These are phyloP conservation scores for Stephanodiscus triporus DNA, from an alignment of 108 stramenopile species.

Conservation along the genomic window DNA sequence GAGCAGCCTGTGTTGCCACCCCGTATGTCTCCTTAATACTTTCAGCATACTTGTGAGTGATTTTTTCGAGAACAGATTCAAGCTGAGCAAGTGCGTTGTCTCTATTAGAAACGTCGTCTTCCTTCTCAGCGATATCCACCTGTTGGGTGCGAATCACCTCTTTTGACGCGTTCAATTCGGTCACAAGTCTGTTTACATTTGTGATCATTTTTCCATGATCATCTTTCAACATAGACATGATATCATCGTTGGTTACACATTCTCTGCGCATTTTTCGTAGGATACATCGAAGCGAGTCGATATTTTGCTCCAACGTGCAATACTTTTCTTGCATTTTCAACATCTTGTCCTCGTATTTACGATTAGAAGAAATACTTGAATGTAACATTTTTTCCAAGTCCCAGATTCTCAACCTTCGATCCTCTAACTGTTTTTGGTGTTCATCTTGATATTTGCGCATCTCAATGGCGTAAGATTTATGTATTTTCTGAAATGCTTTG, in stretches of 20 bases:
- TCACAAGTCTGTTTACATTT: slow-evolving; percentile 21
- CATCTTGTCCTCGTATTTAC: slow-evolving; percentile 43
- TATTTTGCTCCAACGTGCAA: slow-evolving; percentile 15
- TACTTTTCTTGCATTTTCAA: slow-evolving; percentile 29
- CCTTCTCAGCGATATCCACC: slow-evolving; percentile 5
- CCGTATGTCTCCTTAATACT: slow-evolving; percentile 37
- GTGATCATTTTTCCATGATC: slow-evolving; percentile 13
- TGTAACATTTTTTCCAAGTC: slow-evolving; percentile 27
- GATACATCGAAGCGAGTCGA: slow-evolving; percentile 16
- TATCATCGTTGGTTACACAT: slow-evolving; percentile 13
- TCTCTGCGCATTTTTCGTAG: slow-evolving; percentile 28
- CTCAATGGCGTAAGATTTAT: slow-evolving; percentile 17
- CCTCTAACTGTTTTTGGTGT: slow-evolving; percentile 21
- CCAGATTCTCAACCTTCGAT: slow-evolving; percentile 24
- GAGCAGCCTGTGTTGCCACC: slow-evolving; percentile 31
- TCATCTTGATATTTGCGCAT: slow-evolving; percentile 31
- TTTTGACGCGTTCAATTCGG: slow-evolving; percentile 2
- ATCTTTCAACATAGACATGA: slow-evolving; percentile 13
- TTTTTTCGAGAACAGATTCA: slow-evolving; percentile 36
- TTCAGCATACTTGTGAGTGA: slow-evolving; percentile 47
- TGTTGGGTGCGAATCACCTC: slow-evolving; percentile 1
- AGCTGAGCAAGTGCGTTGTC: slow-evolving; percentile 31
- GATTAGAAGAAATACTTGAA: slow-evolving; percentile 18
- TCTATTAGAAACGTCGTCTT: slow-evolving; percentile 25
- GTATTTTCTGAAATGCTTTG: slow-evolving; percentile 38